Base-by-base conservation (phyloP, 208 protist genomes). In the Trypanosoma lewisi region DNA sequence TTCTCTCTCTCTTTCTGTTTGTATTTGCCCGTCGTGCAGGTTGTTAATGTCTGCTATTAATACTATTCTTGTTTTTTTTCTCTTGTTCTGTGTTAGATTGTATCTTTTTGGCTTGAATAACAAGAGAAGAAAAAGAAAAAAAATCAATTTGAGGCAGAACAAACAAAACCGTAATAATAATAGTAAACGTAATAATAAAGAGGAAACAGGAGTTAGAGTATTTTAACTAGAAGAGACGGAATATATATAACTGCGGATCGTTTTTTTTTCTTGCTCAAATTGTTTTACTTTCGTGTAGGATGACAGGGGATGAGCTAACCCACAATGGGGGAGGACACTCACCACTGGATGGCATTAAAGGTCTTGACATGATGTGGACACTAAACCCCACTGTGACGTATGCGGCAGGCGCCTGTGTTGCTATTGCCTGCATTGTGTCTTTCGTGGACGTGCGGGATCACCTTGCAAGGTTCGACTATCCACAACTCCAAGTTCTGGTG, bases 401-500 rank as follows among this genome's bases (percentile, higher is more conserved):
- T 60, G 70, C 66, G 0, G 77, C 80, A 33, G 67, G 79, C 41
- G 39, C 85, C 23, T 85, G 30, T 49, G 64, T 70, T 21, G 75
- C 83, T 4, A 28, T 89, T 23, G 77, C 77, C 55, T 89, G 77
- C 63, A 70, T 92, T 57, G 34, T 92, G 21, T 83, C 79, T 31
- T 87, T 89, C 61, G 45, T 44, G 17, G 77, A 93, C 28, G 63
- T 93, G 21, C 77, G 77, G 36, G 75, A 85, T 42, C 89, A 95
- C 63, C 66, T 95, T 12, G 69, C 77, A 1, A 70, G 85, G 19
- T 85, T 92, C 54, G 83, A 91, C 66, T 87, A 89, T 42, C 84
- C 86, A 0, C 73, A 91, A 45, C 23, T 95, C 14, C 89, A 95
- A 70, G 75, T 87, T 62, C 47, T 87, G 21, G 80, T 91, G 59